phyloP scores from a whole-genome alignment of 2,329 filamentous ascomycete species.

The Sclerotinia spermophila region DNA sequence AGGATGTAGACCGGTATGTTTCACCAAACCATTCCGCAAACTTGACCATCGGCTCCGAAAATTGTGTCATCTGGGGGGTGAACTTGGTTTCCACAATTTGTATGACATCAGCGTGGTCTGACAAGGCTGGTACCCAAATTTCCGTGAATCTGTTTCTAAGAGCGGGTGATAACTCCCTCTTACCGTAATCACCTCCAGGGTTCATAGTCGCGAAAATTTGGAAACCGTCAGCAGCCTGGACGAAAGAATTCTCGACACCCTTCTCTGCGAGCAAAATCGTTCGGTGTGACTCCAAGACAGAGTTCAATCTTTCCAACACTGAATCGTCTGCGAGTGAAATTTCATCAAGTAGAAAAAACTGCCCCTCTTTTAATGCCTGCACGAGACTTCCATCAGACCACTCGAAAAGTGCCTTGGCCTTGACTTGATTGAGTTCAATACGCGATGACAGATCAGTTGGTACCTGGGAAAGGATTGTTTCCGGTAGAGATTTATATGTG shows the following conservation, averaged over 20 bases:
- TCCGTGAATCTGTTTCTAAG: conserved; percentile 96
- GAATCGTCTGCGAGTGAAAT: conserved; percentile 98
- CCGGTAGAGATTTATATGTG: conserved; percentile 45
- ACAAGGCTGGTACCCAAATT: conserved; percentile 92
- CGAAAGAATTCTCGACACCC: conserved; percentile 75
- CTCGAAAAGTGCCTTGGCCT: conserved; percentile 85
- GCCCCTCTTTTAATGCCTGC: conserved; percentile 84
- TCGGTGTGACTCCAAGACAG: conserved; percentile 84
- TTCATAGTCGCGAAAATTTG: conserved; percentile 99
- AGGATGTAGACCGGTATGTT: conserved; percentile 70
- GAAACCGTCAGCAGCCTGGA: conserved; percentile 74
- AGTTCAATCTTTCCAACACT: conserved; percentile 92
- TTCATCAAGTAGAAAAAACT: conserved; percentile 93
- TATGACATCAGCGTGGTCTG: conserved; percentile 78
- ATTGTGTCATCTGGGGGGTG: conserved; percentile 47
- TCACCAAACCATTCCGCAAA: conserved; percentile 93
- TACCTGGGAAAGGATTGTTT: conserved; percentile 41
- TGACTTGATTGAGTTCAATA: conserved; percentile 50
- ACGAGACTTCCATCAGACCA: conserved; percentile 95
- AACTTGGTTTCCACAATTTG: conserved; percentile 84
- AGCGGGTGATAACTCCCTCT: conserved; percentile 93
- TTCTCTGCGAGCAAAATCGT: conserved; percentile 91
- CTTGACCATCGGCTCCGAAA: conserved; percentile 68
- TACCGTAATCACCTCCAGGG: conserved; percentile 95
- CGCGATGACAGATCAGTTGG: conserved; percentile 35